Evolutionary conservation across 257 asterid genomes (phyloP).

Genomic region (Fraxinus anomala): DNA sequence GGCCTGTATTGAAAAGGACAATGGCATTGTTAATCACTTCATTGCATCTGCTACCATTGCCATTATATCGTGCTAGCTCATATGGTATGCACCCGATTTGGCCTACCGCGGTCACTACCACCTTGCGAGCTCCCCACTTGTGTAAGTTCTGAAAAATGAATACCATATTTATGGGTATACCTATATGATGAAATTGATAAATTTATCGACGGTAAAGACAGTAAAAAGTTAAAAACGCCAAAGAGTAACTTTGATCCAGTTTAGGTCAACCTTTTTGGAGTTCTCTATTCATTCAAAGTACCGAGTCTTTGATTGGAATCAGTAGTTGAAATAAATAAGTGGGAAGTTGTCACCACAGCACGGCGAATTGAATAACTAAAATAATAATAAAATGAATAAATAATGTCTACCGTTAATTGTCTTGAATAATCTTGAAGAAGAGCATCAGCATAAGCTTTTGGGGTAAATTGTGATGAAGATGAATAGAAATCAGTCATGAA

Average conservation of each 20-base stretch:
- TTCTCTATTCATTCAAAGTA: too few relatives aligned
- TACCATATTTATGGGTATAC: neutral
- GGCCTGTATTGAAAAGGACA: slow-evolving; percentile 63
- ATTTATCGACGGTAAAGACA: too few relatives aligned
- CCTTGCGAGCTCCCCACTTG: slow-evolving; percentile 79
- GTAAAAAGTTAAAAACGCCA: too few relatives aligned
- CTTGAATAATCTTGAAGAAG: slow-evolving; percentile 69
- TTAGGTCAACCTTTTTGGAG: too few relatives aligned
- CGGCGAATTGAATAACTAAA: neutral
- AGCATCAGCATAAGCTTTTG: slow-evolving; percentile 66
- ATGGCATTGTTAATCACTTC: slow-evolving; percentile 85
- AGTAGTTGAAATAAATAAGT: too few relatives aligned
- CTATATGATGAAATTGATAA: too few relatives aligned
- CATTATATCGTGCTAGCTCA: slow-evolving; percentile 67
- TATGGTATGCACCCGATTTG: slow-evolving; percentile 90
- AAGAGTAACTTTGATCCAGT: too few relatives aligned
- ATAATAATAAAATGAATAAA: neutral
- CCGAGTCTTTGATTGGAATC: too few relatives aligned
- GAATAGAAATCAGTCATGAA: slow-evolving; percentile 77
- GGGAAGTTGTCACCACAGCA: too few relatives aligned
- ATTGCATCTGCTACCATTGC: slow-evolving; percentile 74
- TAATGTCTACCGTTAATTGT: slow-evolving; percentile 52
- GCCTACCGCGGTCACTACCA: slow-evolving; percentile 68
- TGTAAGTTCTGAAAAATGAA: slow-evolving; percentile 47
- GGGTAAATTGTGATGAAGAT: slow-evolving; percentile 56